A percentile compares a stretch with the other conserved stretches of the same genome.
These are phyloP conservation scores for Aegilops umbellulata DNA, from an alignment of 176 grass and related monocot genomes.

Conservation along the genomic window DNA sequence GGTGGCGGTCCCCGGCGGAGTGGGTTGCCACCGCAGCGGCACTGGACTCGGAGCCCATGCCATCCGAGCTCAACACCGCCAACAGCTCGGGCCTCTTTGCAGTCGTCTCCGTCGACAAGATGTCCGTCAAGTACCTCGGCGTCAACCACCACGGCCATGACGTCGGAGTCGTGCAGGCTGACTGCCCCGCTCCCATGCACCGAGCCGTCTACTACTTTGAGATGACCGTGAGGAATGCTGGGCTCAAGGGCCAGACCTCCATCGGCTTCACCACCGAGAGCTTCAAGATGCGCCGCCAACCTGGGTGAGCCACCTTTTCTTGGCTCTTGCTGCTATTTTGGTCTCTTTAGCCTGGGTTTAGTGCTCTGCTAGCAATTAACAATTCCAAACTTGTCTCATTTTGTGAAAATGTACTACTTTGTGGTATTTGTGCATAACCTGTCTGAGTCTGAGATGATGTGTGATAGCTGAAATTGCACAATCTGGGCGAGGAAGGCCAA, in stretches of 20 bases:
- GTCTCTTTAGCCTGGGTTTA: not conserved
- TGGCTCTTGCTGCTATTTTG: constrained; percentile 3
- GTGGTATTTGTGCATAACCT: not conserved
- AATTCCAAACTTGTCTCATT: not conserved
- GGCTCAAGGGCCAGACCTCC: constrained; percentile 60
- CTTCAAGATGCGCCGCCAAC: constrained; percentile 90
- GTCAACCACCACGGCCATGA: constrained; percentile 70
- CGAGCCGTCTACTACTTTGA: constrained; percentile 82
- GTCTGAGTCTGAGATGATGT: not conserved
- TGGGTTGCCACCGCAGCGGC: constrained; percentile 51
- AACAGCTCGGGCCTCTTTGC: constrained; percentile 96
- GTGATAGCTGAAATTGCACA: not conserved
- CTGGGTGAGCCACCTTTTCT: constrained; percentile 48
- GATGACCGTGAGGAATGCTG: constrained; percentile 79
- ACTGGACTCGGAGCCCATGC: constrained; percentile 67
- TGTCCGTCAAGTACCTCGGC: constrained; percentile 72
- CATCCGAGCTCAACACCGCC: constrained; percentile 86
- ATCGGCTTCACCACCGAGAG: constrained; percentile 80
- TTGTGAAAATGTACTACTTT: not conserved
- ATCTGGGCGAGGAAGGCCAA: not conserved
- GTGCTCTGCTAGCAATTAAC: not conserved
- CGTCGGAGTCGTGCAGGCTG: constrained; percentile 87
- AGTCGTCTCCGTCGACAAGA: constrained; percentile 78
- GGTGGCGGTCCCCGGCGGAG: constrained; percentile 64
- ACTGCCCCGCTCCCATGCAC: constrained; percentile 70